phyloP scores from a whole-genome alignment of 1,284 basidiomycete genomes.

The Ustilago xerochloae region DNA sequence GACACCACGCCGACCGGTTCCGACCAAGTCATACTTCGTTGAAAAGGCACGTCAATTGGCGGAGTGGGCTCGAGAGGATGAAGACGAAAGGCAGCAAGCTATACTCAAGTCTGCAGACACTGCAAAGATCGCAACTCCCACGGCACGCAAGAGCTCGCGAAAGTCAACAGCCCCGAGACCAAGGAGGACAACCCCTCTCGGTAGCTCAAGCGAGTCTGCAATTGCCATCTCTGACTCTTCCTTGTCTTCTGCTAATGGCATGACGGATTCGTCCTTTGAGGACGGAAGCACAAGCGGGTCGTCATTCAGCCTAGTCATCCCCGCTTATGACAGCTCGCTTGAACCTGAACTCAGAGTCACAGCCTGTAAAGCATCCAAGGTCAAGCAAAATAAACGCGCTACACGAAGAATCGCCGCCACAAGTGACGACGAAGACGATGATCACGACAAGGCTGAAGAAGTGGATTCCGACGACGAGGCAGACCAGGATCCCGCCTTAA shows the following conservation, averaged over 20 bases:
- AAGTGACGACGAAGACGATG: constrained; percentile 26
- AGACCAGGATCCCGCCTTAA: constrained; percentile 20
- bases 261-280: constrained; percentile 19
- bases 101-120: not conserved
- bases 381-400: constrained; percentile 22
- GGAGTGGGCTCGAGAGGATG: constrained; percentile 13
- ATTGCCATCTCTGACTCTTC: constrained; percentile 20
- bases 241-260: constrained; percentile 15
- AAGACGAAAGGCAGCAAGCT: constrained; percentile 3
- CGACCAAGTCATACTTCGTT: constrained; percentile 44
- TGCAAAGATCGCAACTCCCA: not conserved
- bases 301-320: constrained; percentile 13
- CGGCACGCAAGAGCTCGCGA: not conserved
- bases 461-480: constrained; percentile 23
- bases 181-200: constrained; percentile 1
- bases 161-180: constrained; percentile 24
- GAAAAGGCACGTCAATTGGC: constrained; percentile 39
- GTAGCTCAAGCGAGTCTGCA: not conserved
- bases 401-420: constrained; percentile 18
- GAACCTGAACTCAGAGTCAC: not conserved
- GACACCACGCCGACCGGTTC: constrained; percentile 42
- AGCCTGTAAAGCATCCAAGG: constrained; percentile 1
- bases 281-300: constrained; percentile 20
- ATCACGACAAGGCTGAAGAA: not conserved
- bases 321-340: constrained; percentile 11